Conservation (phyloP, 2,329 filamentous ascomycete genomes). For the Ophiostoma sp. region DNA sequence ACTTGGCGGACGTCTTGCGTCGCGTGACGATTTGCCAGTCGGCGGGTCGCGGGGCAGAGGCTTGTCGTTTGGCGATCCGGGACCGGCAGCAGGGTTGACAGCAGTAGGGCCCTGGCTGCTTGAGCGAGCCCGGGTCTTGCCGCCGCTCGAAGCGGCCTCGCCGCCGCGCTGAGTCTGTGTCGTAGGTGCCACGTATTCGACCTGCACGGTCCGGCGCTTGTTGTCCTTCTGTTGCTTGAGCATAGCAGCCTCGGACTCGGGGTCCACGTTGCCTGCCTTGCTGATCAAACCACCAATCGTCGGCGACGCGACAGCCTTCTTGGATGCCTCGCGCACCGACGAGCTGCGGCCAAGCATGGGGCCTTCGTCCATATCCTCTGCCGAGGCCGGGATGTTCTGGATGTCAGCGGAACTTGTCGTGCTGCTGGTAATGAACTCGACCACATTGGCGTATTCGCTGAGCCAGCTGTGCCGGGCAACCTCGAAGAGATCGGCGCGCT, state of each 20-base stretch:
- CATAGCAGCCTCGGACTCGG: slow-evolving; percentile 55
- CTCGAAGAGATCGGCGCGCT: slow-evolving; percentile 93
- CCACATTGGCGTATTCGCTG: slow-evolving; percentile 93
- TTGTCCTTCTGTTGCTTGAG: slow-evolving; percentile 75
- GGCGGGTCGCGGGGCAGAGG: slow-evolving; percentile 61
- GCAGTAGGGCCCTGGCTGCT: slow-evolving; percentile 56
- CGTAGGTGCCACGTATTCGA: slow-evolving; percentile 92
- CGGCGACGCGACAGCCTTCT: slow-evolving; percentile 56
- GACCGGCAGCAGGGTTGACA: slow-evolving; percentile 35
- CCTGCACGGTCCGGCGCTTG: slow-evolving; percentile 92
- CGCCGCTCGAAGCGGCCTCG: slow-evolving; percentile 37
- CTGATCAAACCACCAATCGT: slow-evolving; percentile 65
- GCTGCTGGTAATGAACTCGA: slow-evolving; percentile 94
- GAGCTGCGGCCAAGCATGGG: slow-evolving; percentile 76
- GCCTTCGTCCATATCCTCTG: slow-evolving; percentile 56
- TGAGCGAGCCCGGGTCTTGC: slow-evolving; percentile 55
- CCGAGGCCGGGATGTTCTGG: slow-evolving; percentile 70
- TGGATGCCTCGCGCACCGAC: slow-evolving; percentile 85
- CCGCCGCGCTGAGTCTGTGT: slow-evolving; percentile 81
- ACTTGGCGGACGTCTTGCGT: slow-evolving; percentile 49
- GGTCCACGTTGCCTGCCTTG: slow-evolving; percentile 73
- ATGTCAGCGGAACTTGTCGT: slow-evolving; percentile 86
- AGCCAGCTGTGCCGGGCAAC: slow-evolving; percentile 98
- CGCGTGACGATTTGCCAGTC: slow-evolving; percentile 40
- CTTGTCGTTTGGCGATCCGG: slow-evolving; percentile 52